Evolutionary conservation across 768 basidiomycete genomes (phyloP), one percentile per base, ranked within the genome.

Genomic region (Russula foetens): DNA sequence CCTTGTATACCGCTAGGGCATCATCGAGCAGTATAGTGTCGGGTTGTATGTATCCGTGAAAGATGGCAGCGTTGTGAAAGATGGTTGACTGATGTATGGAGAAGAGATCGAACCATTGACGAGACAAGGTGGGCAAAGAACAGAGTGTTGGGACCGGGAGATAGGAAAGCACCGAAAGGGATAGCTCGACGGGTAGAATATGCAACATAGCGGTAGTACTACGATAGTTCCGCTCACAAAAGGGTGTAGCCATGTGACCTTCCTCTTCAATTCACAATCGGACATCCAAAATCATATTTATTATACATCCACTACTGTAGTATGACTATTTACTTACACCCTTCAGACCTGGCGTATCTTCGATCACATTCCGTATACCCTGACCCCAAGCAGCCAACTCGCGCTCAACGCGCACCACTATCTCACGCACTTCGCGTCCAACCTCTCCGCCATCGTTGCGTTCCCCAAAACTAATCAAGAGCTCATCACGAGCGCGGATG

Each of bases 351-450:
- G 64, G 58, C 26, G 67, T 58, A 68, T 87, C 83, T 64, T 79
- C 69, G 53, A 83, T 55, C 26, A 75, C 82, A 67, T 85, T 83
- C 66, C 73, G 76, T 3, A 90, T 71, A 0, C 88, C 85, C 35
- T 77, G 74, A 60, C 73, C 81, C 88, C 88, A 92, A 21, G 84
- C 79, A 1, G 77, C 80, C 47, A 92, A 68, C 71, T 96, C 92
- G 70, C 79, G 84, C 70, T 91, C 88, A 31, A 91, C 64, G 1
- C 79, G 74, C 17, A 84, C 82, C 12, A 88, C 66, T 56, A 75
- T 73, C 65, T 83, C 80, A 66, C 86, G 74, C 24, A 90, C 79
- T 60, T 83, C 79, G 53, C 66, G 73, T 4, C 90, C 90, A 1
- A 88, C 84, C 63, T 83, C 72, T 0, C 91, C 92, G 0, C 92